These are phyloP conservation scores for Neurospora sp. DNA, from an alignment of 495 filamentous ascomycete genomes.

Conservation along the genomic window DNA sequence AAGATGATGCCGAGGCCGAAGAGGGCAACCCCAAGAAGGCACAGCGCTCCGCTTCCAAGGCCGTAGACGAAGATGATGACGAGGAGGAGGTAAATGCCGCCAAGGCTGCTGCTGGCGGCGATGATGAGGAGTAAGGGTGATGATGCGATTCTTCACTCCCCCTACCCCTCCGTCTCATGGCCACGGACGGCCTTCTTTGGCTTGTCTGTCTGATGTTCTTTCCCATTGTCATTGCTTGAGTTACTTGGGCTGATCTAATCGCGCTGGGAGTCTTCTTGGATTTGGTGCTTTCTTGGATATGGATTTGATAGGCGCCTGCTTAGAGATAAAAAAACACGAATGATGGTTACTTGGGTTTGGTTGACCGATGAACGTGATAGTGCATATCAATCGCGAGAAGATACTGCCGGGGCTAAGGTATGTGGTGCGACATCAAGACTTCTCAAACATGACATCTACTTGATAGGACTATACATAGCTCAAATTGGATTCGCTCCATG, in stretches of 20 bases:
- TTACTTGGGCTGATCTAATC: neutral
- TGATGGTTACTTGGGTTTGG: neutral
- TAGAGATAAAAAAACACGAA: neutral
- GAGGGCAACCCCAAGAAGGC: conserved; percentile 5
- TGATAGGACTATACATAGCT: neutral
- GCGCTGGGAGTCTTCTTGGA: neutral
- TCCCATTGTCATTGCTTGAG: neutral
- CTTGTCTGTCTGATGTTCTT: neutral
- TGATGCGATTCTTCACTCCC: neutral
- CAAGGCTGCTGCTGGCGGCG: conserved; percentile 18
- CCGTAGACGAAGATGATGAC: conserved; percentile 19
- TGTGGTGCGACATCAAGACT: neutral
- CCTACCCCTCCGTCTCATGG: neutral
- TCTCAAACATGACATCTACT: neutral
- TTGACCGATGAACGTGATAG: neutral
- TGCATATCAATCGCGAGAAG: neutral
- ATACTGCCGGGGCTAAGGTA: neutral
- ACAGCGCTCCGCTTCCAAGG: conserved; percentile 20
- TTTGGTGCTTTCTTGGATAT: neutral
- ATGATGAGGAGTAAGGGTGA: conserved; percentile 23
- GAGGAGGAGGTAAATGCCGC: conserved; percentile 7
- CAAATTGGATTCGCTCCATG: neutral
- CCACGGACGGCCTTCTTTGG: neutral
- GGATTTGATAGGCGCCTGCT: neutral
- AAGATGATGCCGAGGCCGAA: conserved; percentile 15